phyloP scores from a whole-genome alignment of 192 early-diverging fungal genomes.

The Cetraspora pellucida region DNA sequence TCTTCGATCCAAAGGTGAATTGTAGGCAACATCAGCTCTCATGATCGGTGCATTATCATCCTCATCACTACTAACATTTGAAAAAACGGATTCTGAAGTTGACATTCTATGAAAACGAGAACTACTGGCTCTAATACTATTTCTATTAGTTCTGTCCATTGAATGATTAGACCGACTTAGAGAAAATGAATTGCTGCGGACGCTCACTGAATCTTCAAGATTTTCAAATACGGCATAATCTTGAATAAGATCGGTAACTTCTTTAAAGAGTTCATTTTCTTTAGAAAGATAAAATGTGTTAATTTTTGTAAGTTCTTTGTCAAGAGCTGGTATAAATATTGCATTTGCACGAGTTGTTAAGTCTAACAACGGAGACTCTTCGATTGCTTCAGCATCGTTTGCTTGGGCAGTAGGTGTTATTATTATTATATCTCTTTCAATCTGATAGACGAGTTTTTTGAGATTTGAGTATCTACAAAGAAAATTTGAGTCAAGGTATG shows the following conservation, averaged over 20 bases:
- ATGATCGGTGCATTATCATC: too few relatives aligned
- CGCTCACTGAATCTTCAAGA: constrained; percentile 33
- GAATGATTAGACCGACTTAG: neutral
- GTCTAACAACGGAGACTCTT: constrained; percentile 42
- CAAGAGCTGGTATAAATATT: constrained; percentile 75
- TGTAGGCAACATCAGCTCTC: too few relatives aligned
- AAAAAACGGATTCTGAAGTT: neutral
- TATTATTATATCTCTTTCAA: constrained; percentile 62
- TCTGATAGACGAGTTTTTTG: constrained; percentile 77
- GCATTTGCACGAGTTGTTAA: constrained; percentile 46
- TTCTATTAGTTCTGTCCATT: neutral
- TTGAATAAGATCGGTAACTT: constrained; percentile 61
- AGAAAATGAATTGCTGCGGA: neutral
- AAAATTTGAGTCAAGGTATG: neutral
- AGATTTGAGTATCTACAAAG: constrained; percentile 65
- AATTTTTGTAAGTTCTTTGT: constrained; percentile 85
- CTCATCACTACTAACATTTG: too few relatives aligned
- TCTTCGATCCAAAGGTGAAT: too few relatives aligned
- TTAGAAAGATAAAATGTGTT: constrained; percentile 80
- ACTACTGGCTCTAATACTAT: constrained; percentile 4
- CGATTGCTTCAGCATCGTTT: constrained; percentile 38
- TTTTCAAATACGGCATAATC: constrained; percentile 58
- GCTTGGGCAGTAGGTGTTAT: neutral
- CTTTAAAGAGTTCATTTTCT: constrained; percentile 73
- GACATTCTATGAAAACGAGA: neutral